Percentiles rank a stretch among this genome's conserved stretches.
Evolutionary conservation across 139 green algal genomes (phyloP).

Genomic region (Chlorella sp.): DNA sequence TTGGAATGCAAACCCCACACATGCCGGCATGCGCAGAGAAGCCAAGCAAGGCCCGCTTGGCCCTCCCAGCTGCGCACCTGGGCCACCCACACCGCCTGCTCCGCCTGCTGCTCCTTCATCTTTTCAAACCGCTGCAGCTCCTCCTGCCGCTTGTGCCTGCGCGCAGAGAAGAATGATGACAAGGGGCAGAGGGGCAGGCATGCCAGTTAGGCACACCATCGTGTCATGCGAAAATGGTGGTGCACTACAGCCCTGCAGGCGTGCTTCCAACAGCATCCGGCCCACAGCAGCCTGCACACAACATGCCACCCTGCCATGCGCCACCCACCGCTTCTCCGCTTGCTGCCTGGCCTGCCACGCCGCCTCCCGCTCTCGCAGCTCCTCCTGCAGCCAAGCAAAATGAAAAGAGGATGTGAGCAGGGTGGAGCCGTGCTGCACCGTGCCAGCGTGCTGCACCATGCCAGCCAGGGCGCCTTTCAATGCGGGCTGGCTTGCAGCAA

Average conservation of each 20-base stretch:
- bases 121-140: constrained; percentile 6
- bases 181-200: neutral
- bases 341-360: neutral
- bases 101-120: neutral
- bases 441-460: no score
- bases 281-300: neutral
- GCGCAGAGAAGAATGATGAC: neutral
- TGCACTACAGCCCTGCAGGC: no score
- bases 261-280: no score
- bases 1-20: no score
- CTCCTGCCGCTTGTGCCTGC: constrained; percentile 8
- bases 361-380: constrained; percentile 1
- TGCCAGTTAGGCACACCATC: no score
- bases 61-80: constrained; percentile 12
- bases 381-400: neutral
- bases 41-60: no score
- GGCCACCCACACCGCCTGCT: constrained; percentile 10
- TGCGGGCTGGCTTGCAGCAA: no score
- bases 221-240: no score
- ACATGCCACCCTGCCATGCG: neutral
- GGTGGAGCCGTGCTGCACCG: no score
- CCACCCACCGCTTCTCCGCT: constrained; percentile 4
- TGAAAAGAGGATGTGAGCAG: no score
- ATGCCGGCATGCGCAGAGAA: no score
- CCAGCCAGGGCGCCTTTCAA: no score